These are phyloP conservation scores for Rhododendron henanense DNA, from an alignment of 148 eudicot genomes.

Conservation along the genomic window DNA sequence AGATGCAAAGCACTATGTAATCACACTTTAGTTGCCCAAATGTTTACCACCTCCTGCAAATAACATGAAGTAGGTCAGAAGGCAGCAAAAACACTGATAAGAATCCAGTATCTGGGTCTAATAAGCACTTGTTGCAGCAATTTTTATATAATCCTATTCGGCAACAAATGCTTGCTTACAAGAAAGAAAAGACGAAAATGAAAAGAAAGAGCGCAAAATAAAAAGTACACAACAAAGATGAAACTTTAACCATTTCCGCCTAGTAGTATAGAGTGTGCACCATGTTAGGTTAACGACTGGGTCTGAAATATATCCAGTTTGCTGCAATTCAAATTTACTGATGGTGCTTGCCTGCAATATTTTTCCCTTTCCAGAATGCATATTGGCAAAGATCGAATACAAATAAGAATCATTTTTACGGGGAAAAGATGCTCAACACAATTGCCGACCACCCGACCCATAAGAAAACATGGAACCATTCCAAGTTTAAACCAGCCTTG, in stretches of 20 bases:
- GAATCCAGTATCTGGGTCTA: background rate
- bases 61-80: background rate
- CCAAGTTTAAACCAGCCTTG: background rate
- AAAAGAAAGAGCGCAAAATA: background rate
- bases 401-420: background rate
- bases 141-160: too few species aligned
- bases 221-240: background rate
- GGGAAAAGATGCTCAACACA: background rate
- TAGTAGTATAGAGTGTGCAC: background rate
- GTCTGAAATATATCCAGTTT: background rate
- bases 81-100: background rate
- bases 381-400: background rate
- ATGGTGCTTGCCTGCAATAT: background rate
- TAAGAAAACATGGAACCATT: background rate
- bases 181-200: background rate
- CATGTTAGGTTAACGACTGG: background rate
- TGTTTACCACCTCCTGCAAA: background rate
- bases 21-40: background rate
- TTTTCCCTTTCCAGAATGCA: background rate
- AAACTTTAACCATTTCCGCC: background rate
- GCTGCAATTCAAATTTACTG: background rate
- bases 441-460: background rate
- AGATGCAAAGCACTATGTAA: background rate
- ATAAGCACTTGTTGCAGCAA: background rate
- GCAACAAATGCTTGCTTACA: background rate